A percentile compares a stretch with the other conserved stretches of the same genome.
Evolutionary conservation across 176 grass and related monocot genomes (phyloP).

Genomic region (Oryza brachyantha): DNA sequence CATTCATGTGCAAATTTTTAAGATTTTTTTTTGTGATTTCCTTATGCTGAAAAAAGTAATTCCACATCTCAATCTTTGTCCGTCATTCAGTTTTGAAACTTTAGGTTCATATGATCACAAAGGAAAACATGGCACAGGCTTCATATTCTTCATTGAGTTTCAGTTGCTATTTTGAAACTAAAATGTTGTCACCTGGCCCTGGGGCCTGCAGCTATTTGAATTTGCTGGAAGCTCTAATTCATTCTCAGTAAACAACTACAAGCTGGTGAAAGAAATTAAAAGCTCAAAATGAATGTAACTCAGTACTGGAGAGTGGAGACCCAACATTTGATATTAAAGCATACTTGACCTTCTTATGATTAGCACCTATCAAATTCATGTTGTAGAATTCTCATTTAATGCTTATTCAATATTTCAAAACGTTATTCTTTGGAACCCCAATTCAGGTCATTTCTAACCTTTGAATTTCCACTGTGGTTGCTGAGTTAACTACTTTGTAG

Average conservation of each 20-base stretch:
- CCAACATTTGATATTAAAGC: not conserved
- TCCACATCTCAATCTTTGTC: not conserved
- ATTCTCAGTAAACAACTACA: not conserved
- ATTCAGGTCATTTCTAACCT: not conserved
- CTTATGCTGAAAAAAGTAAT: not conserved
- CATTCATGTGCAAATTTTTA: not conserved
- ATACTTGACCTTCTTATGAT: not conserved
- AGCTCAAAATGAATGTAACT: not conserved
- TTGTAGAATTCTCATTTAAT: not conserved
- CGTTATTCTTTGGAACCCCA: not conserved
- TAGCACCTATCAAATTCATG: not conserved
- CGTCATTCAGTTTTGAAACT: not conserved
- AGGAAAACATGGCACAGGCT: not conserved
- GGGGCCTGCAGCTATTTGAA: not conserved
- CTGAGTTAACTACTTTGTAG: not conserved
- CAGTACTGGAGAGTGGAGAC: not conserved
- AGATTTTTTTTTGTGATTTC: constrained; percentile 13
- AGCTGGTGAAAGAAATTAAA: not conserved
- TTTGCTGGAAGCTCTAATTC: not conserved
- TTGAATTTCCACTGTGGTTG: not conserved
- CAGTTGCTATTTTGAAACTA: constrained; percentile 10
- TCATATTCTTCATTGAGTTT: constrained; percentile 5
- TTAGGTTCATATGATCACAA: constrained; percentile 11
- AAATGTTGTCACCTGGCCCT: not conserved
- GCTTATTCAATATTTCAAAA: not conserved